Evolutionary conservation across 768 basidiomycete genomes (phyloP), one percentile per base, ranked within the genome.

Genomic region (Calocybe indica): DNA sequence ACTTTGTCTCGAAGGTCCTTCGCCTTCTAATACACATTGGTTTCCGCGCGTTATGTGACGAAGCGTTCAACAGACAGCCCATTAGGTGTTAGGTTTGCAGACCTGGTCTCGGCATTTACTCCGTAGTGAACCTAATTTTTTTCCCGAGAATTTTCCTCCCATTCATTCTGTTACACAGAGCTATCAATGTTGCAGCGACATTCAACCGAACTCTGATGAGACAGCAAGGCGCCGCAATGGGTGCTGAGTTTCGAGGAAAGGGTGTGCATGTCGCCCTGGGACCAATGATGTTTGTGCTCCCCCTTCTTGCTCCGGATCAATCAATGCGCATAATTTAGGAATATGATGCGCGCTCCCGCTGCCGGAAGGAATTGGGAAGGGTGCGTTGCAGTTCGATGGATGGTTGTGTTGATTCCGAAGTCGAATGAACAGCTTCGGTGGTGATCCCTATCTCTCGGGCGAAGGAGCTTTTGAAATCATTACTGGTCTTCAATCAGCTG

Each of bases 211-310:
- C 69, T 5, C 63, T 86, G 28, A 82, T 84, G 66, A 69, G 74
- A 52, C 64, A 71, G 41, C 70, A 82, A 34, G 83, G 78, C 8
- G 60, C 59, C 12, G 78, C 78, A 0, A 72, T 85, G 59, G 83
- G 82, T 1, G 59, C 68, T 15, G 85, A 86, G 57, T 79, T 79
- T 63, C 69, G 67, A 39, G 78, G 74, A 36, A 80, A 82, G 60
- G 84, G 84, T 22, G 72, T 80, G 7, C 59, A 84, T 60, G 72
- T 78, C 43, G 72, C 66, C 7, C 63, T 79, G 12, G 75, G 74
- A 1, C 78, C 78, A 1, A 71, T 71, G 63, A 78, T 77, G 74
- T 72, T 48, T 6, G 67, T 60, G 7, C 7, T 31, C 28, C 12
- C 13, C 6, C 46, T 34, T 9, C 33, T 46, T 9, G 7, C 7